Conservation (phyloP, 108 stramenopile genomes). For the Skeletonema menzelii region DNA sequence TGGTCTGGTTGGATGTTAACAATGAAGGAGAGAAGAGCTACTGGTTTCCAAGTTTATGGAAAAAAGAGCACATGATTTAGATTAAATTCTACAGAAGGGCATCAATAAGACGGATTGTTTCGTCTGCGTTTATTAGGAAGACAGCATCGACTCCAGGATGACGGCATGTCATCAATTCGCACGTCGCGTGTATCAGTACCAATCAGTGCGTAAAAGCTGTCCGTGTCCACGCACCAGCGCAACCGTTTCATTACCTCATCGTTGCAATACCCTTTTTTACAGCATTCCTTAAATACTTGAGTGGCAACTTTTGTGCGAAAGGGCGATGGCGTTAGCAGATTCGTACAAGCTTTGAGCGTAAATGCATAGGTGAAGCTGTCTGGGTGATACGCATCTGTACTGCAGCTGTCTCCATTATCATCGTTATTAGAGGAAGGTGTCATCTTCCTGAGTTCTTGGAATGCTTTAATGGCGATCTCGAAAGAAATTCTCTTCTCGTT, state of each 20-base stretch:
- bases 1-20: conserved; percentile 82
- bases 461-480: conserved; percentile 43
- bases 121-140: neutral
- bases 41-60: conserved; percentile 73
- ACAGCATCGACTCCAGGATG: conserved; percentile 22
- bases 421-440: neutral
- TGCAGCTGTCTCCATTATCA: neutral
- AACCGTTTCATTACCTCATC: conserved; percentile 62
- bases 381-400: conserved; percentile 17
- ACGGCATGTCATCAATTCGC: conserved; percentile 29
- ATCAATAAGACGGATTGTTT: neutral
- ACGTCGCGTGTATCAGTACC: conserved; percentile 15
- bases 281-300: conserved; percentile 72
- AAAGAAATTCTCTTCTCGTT: conserved; percentile 27
- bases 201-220: conserved; percentile 44
- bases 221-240: conserved; percentile 40
- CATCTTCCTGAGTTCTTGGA: conserved; percentile 42
- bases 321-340: conserved; percentile 55
- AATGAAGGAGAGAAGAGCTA: conserved; percentile 60
- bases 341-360: conserved; percentile 79
- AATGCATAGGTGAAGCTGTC: conserved; percentile 83
- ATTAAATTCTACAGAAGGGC: neutral
- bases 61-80: neutral
- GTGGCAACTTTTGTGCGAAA: conserved; percentile 53
- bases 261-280: conserved; percentile 60